phyloP scores from a whole-genome alignment of 1,139 yeast species.

The Hansenula sp. region DNA sequence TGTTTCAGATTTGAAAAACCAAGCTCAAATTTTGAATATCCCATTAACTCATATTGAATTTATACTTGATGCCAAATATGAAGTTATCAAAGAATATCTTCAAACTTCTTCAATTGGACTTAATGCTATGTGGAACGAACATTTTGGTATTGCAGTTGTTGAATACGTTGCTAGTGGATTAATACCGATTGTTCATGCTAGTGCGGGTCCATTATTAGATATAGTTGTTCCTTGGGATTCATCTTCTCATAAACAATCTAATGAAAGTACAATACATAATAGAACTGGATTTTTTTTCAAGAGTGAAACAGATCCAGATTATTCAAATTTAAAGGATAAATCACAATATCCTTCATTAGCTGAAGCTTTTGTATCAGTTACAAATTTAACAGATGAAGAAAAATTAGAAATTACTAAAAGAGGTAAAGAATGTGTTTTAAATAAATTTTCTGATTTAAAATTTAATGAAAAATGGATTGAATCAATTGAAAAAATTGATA shows the following conservation, averaged over 20 bases:
- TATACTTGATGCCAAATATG: conserved; percentile 72
- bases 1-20: conserved; percentile 43
- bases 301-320: conserved; percentile 61
- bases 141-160: conserved; percentile 96
- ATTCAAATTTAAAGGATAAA: conserved; percentile 13
- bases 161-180: conserved; percentile 88
- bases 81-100: conserved; percentile 51
- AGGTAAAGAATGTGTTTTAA: conserved; percentile 46
- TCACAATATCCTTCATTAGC: conserved; percentile 38
- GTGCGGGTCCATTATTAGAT: conserved; percentile 91
- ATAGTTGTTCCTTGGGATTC: conserved; percentile 62
- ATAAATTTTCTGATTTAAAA: conserved; percentile 63
- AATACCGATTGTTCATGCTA: conserved; percentile 86
- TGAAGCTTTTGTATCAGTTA: conserved; percentile 39
- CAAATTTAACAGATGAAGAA: conserved; percentile 34
- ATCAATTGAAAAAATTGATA: not conserved
- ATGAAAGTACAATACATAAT: conserved; percentile 24
- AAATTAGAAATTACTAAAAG: conserved; percentile 43
- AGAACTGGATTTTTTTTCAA: conserved; percentile 76
- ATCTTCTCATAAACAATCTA: conserved; percentile 23
- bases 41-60: conserved; percentile 51
- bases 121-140: conserved; percentile 99
- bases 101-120: conserved; percentile 69
- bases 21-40: conserved; percentile 46
- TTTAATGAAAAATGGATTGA: conserved; percentile 62